These are phyloP conservation scores for Claviceps sp. DNA, from an alignment of 2,329 filamentous ascomycete species.

Conservation along the genomic window DNA sequence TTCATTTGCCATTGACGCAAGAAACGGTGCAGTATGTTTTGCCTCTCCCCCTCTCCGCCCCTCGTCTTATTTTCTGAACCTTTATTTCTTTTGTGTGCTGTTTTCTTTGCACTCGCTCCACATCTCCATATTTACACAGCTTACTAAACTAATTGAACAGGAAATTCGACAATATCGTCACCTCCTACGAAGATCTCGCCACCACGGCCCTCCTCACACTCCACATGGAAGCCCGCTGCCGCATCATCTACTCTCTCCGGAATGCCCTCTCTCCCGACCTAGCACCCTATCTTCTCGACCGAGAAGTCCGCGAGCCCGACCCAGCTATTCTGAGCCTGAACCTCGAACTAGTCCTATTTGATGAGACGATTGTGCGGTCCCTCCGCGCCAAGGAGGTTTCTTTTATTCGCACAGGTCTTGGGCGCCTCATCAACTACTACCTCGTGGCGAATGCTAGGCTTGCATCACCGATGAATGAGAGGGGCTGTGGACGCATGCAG, in stretches of 20 bases:
- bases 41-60: not conserved
- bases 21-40: slow-evolving; percentile 66
- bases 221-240: slow-evolving; percentile 78
- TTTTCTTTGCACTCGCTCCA: not conserved
- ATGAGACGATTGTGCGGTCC: slow-evolving; percentile 64
- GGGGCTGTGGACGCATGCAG: slow-evolving; percentile 77
- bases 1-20: slow-evolving; percentile 77
- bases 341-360: slow-evolving; percentile 71
- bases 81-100: not conserved
- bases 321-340: slow-evolving; percentile 74
- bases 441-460: slow-evolving; percentile 59
- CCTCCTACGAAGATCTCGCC: slow-evolving; percentile 70
- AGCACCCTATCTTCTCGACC: slow-evolving; percentile 51
- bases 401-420: slow-evolving; percentile 67
- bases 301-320: slow-evolving; percentile 65
- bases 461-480: slow-evolving; percentile 70
- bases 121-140: too few relatives aligned
- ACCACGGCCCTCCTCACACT: slow-evolving; percentile 69
- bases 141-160: slow-evolving; percentile 23
- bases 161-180: slow-evolving; percentile 75
- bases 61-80: not conserved
- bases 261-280: slow-evolving; percentile 46
- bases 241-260: slow-evolving; percentile 66
- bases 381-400: slow-evolving; percentile 56
- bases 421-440: slow-evolving; percentile 63